Evolutionary conservation across 2,329 filamentous ascomycete species (phyloP).

Genomic region (Aspergillus sp.): DNA sequence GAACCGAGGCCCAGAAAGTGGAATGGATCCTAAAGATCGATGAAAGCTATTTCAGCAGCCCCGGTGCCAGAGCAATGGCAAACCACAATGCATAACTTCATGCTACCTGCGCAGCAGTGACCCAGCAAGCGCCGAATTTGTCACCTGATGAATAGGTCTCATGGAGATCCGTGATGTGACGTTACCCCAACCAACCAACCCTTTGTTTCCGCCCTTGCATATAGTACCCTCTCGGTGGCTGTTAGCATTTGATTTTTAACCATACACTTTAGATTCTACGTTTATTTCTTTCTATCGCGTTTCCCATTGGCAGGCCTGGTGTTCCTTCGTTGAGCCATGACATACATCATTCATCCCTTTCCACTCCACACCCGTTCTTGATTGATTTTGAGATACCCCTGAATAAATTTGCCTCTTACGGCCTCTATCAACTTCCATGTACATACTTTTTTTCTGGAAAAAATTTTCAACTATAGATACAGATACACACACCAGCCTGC

Average conservation of each 20-base stretch:
- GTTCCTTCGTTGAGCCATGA: constrained; percentile 21
- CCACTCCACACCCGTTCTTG: constrained; percentile 26
- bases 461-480: constrained; percentile 27
- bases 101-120: constrained; percentile 22
- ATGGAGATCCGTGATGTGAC: not conserved
- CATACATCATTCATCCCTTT: constrained; percentile 13
- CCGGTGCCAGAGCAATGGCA: constrained; percentile 26
- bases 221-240: not conserved
- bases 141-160: constrained; percentile 11
- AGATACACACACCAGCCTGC: constrained; percentile 23
- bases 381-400: constrained; percentile 42
- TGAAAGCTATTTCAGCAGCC: constrained; percentile 66
- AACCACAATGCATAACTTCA: constrained; percentile 13
- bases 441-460: constrained; percentile 26
- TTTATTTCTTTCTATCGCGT: constrained; percentile 13
- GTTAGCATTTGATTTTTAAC: not conserved
- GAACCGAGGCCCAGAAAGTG: constrained; percentile 87
- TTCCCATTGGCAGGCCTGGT: constrained; percentile 20
- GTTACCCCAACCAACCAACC: too few relatives aligned
- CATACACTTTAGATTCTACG: constrained; percentile 2
- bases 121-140: not conserved
- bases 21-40: constrained; percentile 98
- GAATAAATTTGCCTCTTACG: constrained; percentile 36
- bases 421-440: constrained; percentile 32
- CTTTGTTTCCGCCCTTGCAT: not conserved